phyloP scores from a whole-genome alignment of 179 eudicot genomes.

The Silene noctiflora region DNA sequence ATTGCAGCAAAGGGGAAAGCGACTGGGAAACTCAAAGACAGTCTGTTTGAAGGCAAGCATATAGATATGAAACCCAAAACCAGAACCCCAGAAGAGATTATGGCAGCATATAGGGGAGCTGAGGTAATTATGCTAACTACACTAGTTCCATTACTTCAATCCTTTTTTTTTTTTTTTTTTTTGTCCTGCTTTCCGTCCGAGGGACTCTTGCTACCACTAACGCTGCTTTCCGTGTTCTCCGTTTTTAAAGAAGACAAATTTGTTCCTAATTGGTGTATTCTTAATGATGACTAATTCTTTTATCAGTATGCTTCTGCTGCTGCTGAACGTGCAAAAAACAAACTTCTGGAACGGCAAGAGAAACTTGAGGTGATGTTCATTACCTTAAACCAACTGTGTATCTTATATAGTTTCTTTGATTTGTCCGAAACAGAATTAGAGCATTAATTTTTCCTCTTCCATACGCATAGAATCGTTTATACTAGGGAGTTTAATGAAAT shows the following conservation, averaged over 20 bases:
- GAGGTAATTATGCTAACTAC: slow-evolving; percentile 37
- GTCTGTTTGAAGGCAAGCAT: slow-evolving; percentile 49
- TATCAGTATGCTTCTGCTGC: slow-evolving; percentile 68
- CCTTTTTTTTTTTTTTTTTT: not conserved
- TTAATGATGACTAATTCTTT: slow-evolving; percentile 10
- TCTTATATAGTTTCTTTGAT: not conserved
- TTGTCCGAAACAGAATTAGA: not conserved
- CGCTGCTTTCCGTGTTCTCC: not conserved
- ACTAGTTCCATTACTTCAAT: not conserved
- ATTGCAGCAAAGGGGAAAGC: slow-evolving; percentile 43
- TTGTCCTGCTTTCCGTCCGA: slow-evolving; percentile 1
- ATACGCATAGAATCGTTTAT: not conserved
- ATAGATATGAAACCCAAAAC: slow-evolving; percentile 51
- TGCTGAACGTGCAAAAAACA: slow-evolving; percentile 76
- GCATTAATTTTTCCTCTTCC: not conserved
- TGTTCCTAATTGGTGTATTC: slow-evolving; percentile 3
- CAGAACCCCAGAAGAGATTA: slow-evolving; percentile 68
- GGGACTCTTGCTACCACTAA: not conserved
- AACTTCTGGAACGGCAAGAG: slow-evolving; percentile 78
- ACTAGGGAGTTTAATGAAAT: not conserved
- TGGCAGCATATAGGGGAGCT: slow-evolving; percentile 64
- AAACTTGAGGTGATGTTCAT: slow-evolving; percentile 63
- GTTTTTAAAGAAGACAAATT: not conserved
- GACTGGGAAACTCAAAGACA: slow-evolving; percentile 41
- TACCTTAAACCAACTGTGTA: not conserved